Conservation (phyloP, 257 asterid species). For the Jasminum sambac region DNA sequence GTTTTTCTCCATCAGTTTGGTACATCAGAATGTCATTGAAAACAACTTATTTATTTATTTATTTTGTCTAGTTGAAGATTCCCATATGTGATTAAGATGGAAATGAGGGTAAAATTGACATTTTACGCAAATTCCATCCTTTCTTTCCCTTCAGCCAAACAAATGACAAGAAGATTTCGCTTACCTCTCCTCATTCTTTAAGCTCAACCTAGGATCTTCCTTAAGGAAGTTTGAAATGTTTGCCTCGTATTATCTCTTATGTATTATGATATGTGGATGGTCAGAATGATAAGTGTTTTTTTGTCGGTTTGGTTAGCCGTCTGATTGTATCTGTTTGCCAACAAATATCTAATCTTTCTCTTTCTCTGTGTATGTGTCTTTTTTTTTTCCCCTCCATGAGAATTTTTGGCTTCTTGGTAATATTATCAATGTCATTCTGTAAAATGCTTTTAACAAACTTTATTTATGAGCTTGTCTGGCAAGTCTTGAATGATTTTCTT, state of each 20-base stretch:
- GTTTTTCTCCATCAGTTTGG: background rate
- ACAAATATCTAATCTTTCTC: too few relatives aligned
- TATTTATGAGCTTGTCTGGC: too few relatives aligned
- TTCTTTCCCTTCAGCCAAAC: background rate
- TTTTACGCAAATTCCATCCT: background rate
- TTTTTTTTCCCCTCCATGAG: background rate
- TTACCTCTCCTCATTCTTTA: background rate
- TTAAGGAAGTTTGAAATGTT: background rate
- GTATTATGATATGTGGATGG: too few relatives aligned
- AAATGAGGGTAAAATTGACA: background rate
- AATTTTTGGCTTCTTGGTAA: background rate
- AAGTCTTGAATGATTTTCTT: too few relatives aligned
- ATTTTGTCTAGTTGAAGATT: background rate
- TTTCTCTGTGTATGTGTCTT: too few relatives aligned
- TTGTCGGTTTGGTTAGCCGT: too few relatives aligned
- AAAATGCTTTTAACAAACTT: too few relatives aligned
- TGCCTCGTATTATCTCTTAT: background rate
- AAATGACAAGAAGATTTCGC: background rate
- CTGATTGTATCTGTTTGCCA: too few relatives aligned
- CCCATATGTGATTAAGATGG: background rate
- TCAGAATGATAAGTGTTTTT: too few relatives aligned
- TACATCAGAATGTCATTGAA: background rate
- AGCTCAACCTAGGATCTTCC: background rate
- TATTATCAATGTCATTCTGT: background rate
- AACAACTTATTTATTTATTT: background rate